A percentile compares a stretch with the other conserved stretches of the same genome.
phyloP scores from a whole-genome alignment of 805 yeast genomes.

The Yamadazyma kitorensis region DNA sequence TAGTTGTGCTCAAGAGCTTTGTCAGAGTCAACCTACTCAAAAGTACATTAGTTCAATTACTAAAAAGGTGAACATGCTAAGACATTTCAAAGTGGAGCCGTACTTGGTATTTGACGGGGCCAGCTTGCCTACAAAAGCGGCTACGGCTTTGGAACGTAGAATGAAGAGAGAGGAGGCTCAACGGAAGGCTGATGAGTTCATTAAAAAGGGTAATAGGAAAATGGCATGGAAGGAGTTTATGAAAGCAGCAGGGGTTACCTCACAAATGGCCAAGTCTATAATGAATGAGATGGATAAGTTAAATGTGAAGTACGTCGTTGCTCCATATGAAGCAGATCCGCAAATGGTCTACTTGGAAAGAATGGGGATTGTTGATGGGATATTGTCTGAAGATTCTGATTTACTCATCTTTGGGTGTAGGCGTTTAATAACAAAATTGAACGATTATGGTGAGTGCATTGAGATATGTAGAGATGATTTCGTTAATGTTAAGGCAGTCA shows the following conservation, averaged over 20 bases:
- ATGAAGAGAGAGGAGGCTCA: slow-evolving; percentile 56
- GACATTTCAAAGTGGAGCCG: slow-evolving; percentile 69
- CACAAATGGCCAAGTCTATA: slow-evolving; percentile 84
- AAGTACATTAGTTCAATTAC: slow-evolving; percentile 68
- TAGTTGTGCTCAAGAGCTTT: slow-evolving; percentile 80
- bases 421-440: slow-evolving; percentile 74
- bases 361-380: slow-evolving; percentile 72
- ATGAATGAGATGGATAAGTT: slow-evolving; percentile 65
- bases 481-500: slow-evolving; percentile 40
- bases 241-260: slow-evolving; percentile 83
- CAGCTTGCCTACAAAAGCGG: slow-evolving; percentile 71
- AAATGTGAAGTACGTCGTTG: slow-evolving; percentile 73
- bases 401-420: slow-evolving; percentile 83
- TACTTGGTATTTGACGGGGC: slow-evolving; percentile 95
- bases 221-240: slow-evolving; percentile 67
- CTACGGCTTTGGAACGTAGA: slow-evolving; percentile 66
- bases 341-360: slow-evolving; percentile 90
- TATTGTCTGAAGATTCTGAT: slow-evolving; percentile 93
- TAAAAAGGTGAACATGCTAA: slow-evolving; percentile 63
- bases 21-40: slow-evolving; percentile 66
- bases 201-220: slow-evolving; percentile 51
- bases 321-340: slow-evolving; percentile 98
- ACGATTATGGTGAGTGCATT: slow-evolving; percentile 69
- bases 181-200: slow-evolving; percentile 50
- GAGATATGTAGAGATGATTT: slow-evolving; percentile 64